Percentiles rank a stretch among this genome's conserved stretches.
Evolutionary conservation across 2,329 filamentous ascomycete genomes (phyloP).

Genomic region (Fusarium avenaceum): DNA sequence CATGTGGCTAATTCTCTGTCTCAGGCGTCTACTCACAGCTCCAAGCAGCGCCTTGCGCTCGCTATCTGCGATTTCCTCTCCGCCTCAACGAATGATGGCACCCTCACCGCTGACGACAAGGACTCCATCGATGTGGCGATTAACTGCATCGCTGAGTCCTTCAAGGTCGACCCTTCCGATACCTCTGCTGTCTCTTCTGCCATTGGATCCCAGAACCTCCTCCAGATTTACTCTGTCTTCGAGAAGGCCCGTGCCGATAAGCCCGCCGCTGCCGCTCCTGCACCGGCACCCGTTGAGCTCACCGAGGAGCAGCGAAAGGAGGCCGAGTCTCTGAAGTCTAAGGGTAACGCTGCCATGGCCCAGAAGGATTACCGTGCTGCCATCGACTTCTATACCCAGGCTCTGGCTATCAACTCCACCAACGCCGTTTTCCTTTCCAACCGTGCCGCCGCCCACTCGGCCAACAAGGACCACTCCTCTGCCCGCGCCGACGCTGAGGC

Average conservation of each 20-base stretch:
- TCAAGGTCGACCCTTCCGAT: conserved; percentile 91
- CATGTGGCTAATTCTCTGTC: conserved; percentile 18
- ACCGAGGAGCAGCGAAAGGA: conserved; percentile 77
- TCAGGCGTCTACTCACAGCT: conserved; percentile 57
- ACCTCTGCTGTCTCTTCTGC: conserved; percentile 79
- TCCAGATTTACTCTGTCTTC: conserved; percentile 94
- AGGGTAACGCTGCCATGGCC: conserved; percentile 95
- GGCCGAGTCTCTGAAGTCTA: conserved; percentile 88
- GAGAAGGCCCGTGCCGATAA: conserved; percentile 79
- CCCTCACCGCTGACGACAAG: conserved; percentile 86
- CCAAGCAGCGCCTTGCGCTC: conserved; percentile 90
- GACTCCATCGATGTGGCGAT: conserved; percentile 95
- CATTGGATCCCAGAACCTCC: conserved; percentile 86
- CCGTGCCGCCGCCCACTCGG: conserved; percentile 93
- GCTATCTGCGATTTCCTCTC: conserved; percentile 96
- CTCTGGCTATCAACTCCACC: conserved; percentile 81
- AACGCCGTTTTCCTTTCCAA: conserved; percentile 99
- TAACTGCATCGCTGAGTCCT: conserved; percentile 94
- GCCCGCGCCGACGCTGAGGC: conserved; percentile 91
- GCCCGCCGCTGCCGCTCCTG: conserved; percentile 55
- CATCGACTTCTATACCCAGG: conserved; percentile 89
- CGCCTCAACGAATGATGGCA: conserved; percentile 87
- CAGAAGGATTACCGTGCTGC: conserved; percentile 88
- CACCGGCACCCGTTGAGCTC: conserved; percentile 51
- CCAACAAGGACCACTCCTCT: conserved; percentile 84